Conservation (phyloP, 306 rosid genomes). For the Casuarina cunninghamiana region DNA sequence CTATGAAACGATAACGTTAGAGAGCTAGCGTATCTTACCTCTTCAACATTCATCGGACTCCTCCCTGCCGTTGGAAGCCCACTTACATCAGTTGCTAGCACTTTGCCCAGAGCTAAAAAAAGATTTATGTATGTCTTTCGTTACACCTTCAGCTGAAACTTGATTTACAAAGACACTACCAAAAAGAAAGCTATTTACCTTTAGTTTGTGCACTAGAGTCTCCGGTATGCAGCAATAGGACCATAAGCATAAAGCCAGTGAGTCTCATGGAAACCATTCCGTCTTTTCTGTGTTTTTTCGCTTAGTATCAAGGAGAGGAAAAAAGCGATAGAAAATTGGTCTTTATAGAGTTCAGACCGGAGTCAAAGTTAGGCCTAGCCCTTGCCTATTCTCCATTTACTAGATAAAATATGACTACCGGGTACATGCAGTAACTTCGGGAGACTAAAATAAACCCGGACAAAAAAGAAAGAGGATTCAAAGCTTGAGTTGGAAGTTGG, state of each 20-base stretch:
- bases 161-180: background rate
- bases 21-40: conserved; percentile 29
- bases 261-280: conserved; percentile 43
- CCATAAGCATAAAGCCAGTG: conserved; percentile 25
- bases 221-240: conserved; percentile 34
- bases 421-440: conserved; percentile 39
- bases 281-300: conserved; percentile 18
- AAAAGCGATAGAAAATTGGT: conserved; percentile 14
- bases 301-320: conserved; percentile 33
- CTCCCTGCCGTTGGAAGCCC: conserved; percentile 4
- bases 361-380: conserved; percentile 38
- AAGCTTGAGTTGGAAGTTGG: conserved; percentile 29
- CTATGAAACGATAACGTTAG: background rate
- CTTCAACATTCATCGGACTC: conserved; percentile 14
- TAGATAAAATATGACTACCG: conserved; percentile 16
- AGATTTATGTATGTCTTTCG: background rate
- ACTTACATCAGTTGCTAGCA: background rate
- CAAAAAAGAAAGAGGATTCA: conserved; percentile 9
- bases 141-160: conserved; percentile 19
- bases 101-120: conserved; percentile 3
- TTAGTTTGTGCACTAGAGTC: conserved; percentile 26
- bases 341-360: conserved; percentile 31
- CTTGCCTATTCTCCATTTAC: background rate
- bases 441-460: conserved; percentile 10
- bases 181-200: conserved; percentile 32